Evolutionary conservation across 2,329 filamentous ascomycete genomes (phyloP), one percentile per base, ranked within the genome.

Genomic region (Aspergillus sclerotialis): DNA sequence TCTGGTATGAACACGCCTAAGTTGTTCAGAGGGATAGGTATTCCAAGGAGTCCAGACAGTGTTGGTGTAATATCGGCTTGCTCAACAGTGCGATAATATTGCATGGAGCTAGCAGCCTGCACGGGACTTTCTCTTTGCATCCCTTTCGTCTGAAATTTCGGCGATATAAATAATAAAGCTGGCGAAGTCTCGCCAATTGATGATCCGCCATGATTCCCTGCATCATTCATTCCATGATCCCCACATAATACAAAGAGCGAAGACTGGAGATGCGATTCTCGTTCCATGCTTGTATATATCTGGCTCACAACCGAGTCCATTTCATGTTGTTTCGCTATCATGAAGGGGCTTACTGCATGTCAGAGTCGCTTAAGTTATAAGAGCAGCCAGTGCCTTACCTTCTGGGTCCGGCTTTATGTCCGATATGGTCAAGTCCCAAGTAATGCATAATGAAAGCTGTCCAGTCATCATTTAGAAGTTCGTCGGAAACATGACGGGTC

Each of bases 161-260:
- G 88, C 2, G 88, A 92, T 44, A 94, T 76, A 58, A 98, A 96
- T 13, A 95, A 75, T 7, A 98, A 67, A 11, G 92, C 92, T 0
- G 92, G 83, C 1, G 90, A 95, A 2, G 92, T 96, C 66, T 98
- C 92, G 28, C 92, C 90, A 2, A 87, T 77, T 0, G 89, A 89
- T 7, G 90, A 95, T 25, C 90, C 92, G 18, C 92, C 92, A 56
- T 98, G 92, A 48, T 96, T 96, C 2, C 92, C 92, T 13, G 86
- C 92, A 49, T 96, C 90, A 49, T 96, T 98, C 92, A 98, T 98
- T n/a, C 92, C 92, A 56, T 98, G 92, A 51, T 98, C 93, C 36
- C 92, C 92, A 37, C 82, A 87, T 5, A 98, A 65, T 3, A 98
- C 80, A 29, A 98, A 73, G 2, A 98, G 66, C 0, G 90, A 88